These are phyloP conservation scores for Globisporangium takayamanum DNA, from an alignment of 352 stramenopile species.

Conservation along the genomic window DNA sequence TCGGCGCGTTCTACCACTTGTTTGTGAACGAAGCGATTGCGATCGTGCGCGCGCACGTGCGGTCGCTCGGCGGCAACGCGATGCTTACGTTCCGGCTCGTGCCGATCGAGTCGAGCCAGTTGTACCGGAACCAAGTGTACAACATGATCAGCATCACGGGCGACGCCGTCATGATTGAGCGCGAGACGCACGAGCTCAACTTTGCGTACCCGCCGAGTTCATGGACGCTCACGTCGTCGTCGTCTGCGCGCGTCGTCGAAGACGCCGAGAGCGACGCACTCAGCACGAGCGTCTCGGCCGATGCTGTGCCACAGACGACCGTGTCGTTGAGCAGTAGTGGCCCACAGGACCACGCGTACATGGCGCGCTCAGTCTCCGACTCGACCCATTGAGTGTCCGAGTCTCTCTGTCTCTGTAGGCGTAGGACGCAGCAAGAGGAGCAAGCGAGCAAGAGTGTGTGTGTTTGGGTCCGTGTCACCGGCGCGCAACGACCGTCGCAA, in stretches of 20 bases:
- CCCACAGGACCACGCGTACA: no score
- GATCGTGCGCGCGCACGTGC: slow-evolving; percentile 80
- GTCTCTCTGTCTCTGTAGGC: neutral
- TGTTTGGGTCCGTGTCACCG: slow-evolving; percentile 1
- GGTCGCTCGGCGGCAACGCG: slow-evolving; percentile 74
- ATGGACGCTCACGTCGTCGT: slow-evolving; percentile 28
- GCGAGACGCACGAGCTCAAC: slow-evolving; percentile 31
- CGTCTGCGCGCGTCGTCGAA: slow-evolving; percentile 8
- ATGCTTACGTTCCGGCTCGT: slow-evolving; percentile 85
- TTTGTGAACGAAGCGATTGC: slow-evolving; percentile 86
- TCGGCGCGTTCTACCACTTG: slow-evolving; percentile 84
- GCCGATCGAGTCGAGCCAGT: slow-evolving; percentile 82
- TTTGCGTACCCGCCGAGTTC: slow-evolving; percentile 21
- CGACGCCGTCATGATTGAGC: slow-evolving; percentile 77
- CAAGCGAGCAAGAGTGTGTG: neutral
- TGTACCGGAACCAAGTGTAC: slow-evolving; percentile 89
- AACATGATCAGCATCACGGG: slow-evolving; percentile 90
- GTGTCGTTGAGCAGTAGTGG: neutral
- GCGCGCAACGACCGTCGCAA: slow-evolving; percentile 20
- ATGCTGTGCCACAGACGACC: neutral
- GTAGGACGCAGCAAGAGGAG: neutral
- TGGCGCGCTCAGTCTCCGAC: slow-evolving; percentile 2
- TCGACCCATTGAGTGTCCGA: neutral
- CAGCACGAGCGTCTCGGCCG: slow-evolving; percentile 6
- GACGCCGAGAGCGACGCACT: slow-evolving; percentile 7